phyloP scores from a whole-genome alignment of 768 basidiomycete species.

The Lactarius akahatsu region DNA sequence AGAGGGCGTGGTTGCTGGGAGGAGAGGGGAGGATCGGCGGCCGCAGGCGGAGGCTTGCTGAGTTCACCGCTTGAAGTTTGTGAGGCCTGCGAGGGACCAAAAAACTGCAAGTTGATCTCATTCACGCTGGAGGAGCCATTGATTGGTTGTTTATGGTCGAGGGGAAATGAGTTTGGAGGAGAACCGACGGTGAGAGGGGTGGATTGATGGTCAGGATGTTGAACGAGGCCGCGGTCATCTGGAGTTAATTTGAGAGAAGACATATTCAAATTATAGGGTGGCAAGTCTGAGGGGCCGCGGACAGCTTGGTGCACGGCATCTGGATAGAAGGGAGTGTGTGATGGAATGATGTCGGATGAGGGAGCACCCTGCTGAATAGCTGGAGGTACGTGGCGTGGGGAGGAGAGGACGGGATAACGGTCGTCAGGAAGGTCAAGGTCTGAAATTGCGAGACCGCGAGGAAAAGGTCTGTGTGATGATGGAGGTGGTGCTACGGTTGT shows the following conservation, averaged over 20 bases:
- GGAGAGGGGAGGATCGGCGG: background rate
- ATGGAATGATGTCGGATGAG: constrained; percentile 1
- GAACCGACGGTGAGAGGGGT: background rate
- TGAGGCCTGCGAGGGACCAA: constrained; percentile 24
- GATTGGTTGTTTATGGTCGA: constrained; percentile 15
- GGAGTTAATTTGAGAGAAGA: constrained; percentile 4
- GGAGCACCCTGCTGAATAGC: background rate
- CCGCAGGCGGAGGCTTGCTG: constrained; percentile 2
- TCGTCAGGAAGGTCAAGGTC: constrained; percentile 65
- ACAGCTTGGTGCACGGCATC: constrained; percentile 21
- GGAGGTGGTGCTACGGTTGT: constrained; percentile 31
- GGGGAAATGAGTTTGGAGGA: constrained; percentile 9
- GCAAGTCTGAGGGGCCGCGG: constrained; percentile 13
- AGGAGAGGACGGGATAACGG: constrained; percentile 48
- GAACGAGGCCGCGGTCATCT: constrained; percentile 12
- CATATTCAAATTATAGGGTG: constrained; percentile 8
- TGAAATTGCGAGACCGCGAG: constrained; percentile 52
- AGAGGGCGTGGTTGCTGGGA: constrained; percentile 8
- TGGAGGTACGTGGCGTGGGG: constrained; percentile 27
- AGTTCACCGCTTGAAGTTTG: constrained; percentile 25
- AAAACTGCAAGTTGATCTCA: constrained; percentile 17
- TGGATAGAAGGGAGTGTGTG: constrained; percentile 17
- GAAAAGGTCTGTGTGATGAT: constrained; percentile 44
- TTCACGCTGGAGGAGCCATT: constrained; percentile 16
- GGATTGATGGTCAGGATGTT: background rate